Percentiles rank a stretch among this genome's conserved stretches.
Conservation (phyloP, 306 rosid genomes). For the Macrotyloma uniflorum region DNA sequence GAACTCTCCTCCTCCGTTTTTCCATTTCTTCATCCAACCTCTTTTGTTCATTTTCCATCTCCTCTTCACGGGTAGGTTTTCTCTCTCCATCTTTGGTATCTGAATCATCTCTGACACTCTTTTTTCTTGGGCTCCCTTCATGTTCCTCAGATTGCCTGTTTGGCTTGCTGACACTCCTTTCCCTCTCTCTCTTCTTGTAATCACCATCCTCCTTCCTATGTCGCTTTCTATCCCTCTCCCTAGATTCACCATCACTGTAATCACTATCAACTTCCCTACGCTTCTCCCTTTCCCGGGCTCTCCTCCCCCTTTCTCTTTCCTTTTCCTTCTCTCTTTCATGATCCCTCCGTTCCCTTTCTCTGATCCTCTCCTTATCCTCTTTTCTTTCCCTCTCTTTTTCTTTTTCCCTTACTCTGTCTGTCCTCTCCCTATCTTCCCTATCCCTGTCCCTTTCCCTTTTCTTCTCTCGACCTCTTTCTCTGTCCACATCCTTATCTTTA, state of each 20-base stretch:
- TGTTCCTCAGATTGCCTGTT: slow-evolving; percentile 54
- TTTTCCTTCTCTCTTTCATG: slow-evolving; percentile 52
- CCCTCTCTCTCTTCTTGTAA: slow-evolving; percentile 57
- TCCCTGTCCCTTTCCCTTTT: slow-evolving; percentile 48
- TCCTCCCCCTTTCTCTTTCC: slow-evolving; percentile 56
- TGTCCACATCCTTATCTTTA: slow-evolving; percentile 37
- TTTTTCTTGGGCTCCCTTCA: slow-evolving; percentile 62
- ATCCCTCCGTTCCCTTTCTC: slow-evolving; percentile 50
- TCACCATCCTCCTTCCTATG: slow-evolving; percentile 66
- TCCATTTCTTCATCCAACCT: slow-evolving; percentile 94
- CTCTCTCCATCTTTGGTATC: slow-evolving; percentile 56
- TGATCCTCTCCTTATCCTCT: slow-evolving; percentile 32
- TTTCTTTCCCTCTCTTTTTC: slow-evolving; percentile 39
- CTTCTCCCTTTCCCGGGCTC: slow-evolving; percentile 62
- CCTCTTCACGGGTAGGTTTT: slow-evolving; percentile 68
- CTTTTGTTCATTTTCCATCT: slow-evolving; percentile 77
- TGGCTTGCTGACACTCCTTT: slow-evolving; percentile 55
- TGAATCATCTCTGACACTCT: slow-evolving; percentile 53
- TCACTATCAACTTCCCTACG: slow-evolving; percentile 68
- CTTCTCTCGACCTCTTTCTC: slow-evolving; percentile 42
- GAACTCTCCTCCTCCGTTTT: slow-evolving; percentile 94
- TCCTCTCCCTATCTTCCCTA: slow-evolving; percentile 4
- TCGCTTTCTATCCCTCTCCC: slow-evolving; percentile 67
- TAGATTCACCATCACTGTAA: slow-evolving; percentile 57
- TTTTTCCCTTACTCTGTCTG: slow-evolving; percentile 39